Base-by-base conservation (phyloP, 805 yeast species). In the Wickerhamiella azyma region DNA sequence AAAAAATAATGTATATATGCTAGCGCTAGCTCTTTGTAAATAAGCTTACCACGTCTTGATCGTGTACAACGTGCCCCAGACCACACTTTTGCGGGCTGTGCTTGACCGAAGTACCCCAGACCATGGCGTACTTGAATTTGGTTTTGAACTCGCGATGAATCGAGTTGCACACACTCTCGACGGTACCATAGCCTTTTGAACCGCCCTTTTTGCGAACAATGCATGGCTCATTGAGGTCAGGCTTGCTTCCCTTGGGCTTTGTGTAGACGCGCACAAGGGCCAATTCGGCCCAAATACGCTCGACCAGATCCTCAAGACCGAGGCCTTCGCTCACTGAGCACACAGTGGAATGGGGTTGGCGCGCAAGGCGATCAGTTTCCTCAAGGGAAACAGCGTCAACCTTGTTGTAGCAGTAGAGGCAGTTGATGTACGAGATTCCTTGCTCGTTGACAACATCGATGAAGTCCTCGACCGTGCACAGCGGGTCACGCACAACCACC, bases 21-120 rank as follows among this genome's bases (percentile, higher is more conserved):
- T 69, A 86, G 24, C 24, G 24, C 24, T 21, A 21, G 24, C 24
- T 21, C 66, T 86, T 89, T 17, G 96, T 77, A 42, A 89, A 85
- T 48, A 89, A 76, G 43, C 92, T 80, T 18, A 92, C 89, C 14
- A 89, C 98, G 60, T 89, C 98, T 59, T 88, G 96, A 60, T 89
- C 97, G 54, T 83, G 77, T 11, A 92, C 80, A 32, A 68, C 67
- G 61, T 89, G 98, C 51, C 60, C 74, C 48, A 89, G 68, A 0
- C 98, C 97, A 69, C 97, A 89, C 60, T 89, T 89, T 59, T 89
- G 98, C 3, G 97, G 97, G 30, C 89, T 84, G 60, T 85, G 94
- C 61, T 92, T 92, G 6, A 96, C 82, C 40, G 94, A 82, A 2
- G 53, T 77, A 0, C 98, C 98, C 96, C 97, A 89, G 5, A 89